phyloP scores from a whole-genome alignment of 2,329 filamentous ascomycete genomes.

The Fusarium sp. region DNA sequence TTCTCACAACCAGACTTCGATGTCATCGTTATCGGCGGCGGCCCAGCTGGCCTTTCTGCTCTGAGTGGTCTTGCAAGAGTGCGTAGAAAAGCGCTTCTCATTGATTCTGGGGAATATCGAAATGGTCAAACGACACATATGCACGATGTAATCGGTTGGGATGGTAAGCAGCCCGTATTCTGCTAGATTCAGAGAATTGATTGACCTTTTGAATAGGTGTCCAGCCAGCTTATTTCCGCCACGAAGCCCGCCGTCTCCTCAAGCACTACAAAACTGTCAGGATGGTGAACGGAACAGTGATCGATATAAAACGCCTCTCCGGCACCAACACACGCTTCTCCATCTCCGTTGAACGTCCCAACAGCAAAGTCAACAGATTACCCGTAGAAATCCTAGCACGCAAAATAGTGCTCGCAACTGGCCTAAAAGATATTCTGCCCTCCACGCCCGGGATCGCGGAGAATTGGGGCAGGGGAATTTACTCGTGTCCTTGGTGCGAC shows the following conservation, averaged over 20 bases:
- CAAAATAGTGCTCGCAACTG: conserved; percentile 67
- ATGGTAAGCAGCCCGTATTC: conserved; percentile 54
- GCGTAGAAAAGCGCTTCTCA: conserved; percentile 61
- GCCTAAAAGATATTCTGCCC: conserved; percentile 64
- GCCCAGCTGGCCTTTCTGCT: conserved; percentile 63
- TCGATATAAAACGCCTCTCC: conserved; percentile 48
- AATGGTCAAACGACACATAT: conserved; percentile 66
- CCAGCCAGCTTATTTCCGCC: conserved; percentile 63
- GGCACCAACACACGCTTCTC: conserved; percentile 57
- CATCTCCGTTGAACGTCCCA: conserved; percentile 38
- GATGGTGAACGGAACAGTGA: conserved; percentile 63
- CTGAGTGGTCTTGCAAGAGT: conserved; percentile 68
- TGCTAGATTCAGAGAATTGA: background rate
- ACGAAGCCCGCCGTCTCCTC: conserved; percentile 62
- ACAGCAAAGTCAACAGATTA: too few relatives aligned
- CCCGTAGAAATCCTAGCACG: conserved; percentile 45
- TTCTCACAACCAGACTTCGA: conserved; percentile 45
- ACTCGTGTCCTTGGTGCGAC: conserved; percentile 73
- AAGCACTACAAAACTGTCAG: conserved; percentile 58
- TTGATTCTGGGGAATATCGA: conserved; percentile 68
- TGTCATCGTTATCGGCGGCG: conserved; percentile 66
- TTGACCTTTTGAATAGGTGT: conserved; percentile 53
- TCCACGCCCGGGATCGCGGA: conserved; percentile 62
- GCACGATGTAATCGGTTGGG: conserved; percentile 69
- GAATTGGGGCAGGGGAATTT: conserved; percentile 68